Percentiles rank a stretch among this genome's conserved stretches.
Conservation (phyloP, 164 flowering plant species). For the Saururus chinensis region DNA sequence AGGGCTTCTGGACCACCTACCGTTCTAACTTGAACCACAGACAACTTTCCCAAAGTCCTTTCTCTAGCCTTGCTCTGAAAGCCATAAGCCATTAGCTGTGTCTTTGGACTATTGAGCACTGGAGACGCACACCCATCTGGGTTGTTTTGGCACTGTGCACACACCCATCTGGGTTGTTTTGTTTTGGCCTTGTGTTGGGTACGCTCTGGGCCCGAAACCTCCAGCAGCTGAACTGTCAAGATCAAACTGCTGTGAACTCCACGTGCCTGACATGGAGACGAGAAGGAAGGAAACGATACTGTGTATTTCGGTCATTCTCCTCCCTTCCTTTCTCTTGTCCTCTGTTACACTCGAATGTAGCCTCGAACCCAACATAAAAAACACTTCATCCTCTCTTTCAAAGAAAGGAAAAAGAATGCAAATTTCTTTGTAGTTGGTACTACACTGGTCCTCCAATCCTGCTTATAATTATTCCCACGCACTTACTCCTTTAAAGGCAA, state of each 20-base stretch:
- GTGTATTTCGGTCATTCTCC: background rate
- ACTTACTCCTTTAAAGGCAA: slow-evolving; percentile 5
- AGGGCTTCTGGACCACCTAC: background rate
- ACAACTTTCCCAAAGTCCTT: background rate
- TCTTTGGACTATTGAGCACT: background rate
- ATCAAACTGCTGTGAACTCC: too few relatives aligned
- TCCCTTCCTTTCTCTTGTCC: background rate
- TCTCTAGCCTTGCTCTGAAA: background rate
- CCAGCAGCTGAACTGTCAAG: too few relatives aligned
- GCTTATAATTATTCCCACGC: background rate
- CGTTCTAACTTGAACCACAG: background rate
- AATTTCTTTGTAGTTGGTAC: too few relatives aligned
- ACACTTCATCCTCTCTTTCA: background rate
- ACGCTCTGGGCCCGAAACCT: too few relatives aligned
- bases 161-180: too few relatives aligned
- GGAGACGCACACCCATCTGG: background rate
- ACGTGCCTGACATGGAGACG: too few relatives aligned
- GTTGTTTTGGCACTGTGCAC: background rate
- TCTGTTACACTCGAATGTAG: background rate
- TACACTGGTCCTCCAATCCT: too few relatives aligned
- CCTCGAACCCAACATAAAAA: background rate
- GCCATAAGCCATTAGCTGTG: background rate
- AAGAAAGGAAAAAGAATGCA: background rate
- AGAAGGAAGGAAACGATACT: too few relatives aligned
- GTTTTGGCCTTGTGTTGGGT: too few relatives aligned